Conservation (phyloP, 1,284 basidiomycete species). For the Earliella scabrosa region DNA sequence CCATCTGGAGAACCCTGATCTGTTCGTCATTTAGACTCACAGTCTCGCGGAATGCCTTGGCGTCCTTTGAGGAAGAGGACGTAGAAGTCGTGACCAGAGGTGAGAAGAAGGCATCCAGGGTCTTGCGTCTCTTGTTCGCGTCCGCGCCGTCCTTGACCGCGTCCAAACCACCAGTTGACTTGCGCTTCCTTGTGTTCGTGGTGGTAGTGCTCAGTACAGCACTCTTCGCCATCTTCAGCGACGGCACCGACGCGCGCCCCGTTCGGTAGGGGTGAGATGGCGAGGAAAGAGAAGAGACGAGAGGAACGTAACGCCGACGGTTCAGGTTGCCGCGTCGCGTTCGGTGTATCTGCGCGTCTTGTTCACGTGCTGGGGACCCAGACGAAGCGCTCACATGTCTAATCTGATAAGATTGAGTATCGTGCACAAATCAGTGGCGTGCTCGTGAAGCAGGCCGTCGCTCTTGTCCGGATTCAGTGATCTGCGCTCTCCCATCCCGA, state of each 20-base stretch:
- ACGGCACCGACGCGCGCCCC: neutral
- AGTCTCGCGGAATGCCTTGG: conserved; percentile 32
- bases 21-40: conserved; percentile 51
- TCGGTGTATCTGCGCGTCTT: conserved; percentile 10
- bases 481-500: conserved; percentile 9
- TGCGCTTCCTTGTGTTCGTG: conserved; percentile 44
- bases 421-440: conserved; percentile 18
- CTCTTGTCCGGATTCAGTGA: conserved; percentile 20
- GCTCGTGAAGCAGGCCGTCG: conserved; percentile 13
- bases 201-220: conserved; percentile 14
- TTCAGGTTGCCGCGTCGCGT: conserved; percentile 1
- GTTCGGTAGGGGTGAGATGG: neutral
- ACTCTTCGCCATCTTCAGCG: conserved; percentile 25
- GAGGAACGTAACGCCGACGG: neutral
- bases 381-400: neutral
- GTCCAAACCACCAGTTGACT: conserved; percentile 37
- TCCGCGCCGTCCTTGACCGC: conserved; percentile 38
- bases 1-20: conserved; percentile 44
- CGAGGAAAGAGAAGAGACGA: neutral
- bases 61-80: conserved; percentile 33
- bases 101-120: conserved; percentile 50
- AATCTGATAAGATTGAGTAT: conserved; percentile 16
- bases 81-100: conserved; percentile 45
- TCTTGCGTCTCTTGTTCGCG: conserved; percentile 34
- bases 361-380: conserved; percentile 16